A percentile compares a stretch with the other conserved stretches of the same genome.
Evolutionary conservation across 2,329 filamentous ascomycete species (phyloP).

Genomic region (Fusarium floridanum): DNA sequence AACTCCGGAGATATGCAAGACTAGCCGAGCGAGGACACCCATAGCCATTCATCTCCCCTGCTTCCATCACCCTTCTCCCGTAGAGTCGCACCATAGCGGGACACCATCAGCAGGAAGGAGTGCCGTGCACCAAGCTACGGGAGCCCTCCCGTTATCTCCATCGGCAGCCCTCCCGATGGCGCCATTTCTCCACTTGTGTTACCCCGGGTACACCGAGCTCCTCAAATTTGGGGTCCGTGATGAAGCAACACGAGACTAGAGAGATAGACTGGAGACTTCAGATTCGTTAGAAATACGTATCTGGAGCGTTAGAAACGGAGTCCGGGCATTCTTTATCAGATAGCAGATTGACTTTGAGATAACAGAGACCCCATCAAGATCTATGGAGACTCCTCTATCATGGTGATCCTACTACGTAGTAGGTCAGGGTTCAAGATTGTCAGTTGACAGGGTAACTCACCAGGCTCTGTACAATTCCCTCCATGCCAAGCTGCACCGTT

Average conservation of each 20-base stretch:
- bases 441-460: neutral
- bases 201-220: neutral
- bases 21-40: too few relatives aligned
- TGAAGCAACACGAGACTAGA: neutral
- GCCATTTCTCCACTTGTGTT: neutral
- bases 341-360: neutral
- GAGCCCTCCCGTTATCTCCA: constrained; percentile 3
- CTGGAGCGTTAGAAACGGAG: neutral
- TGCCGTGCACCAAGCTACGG: constrained; percentile 4
- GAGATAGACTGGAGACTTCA: neutral
- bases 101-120: neutral
- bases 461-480: neutral
- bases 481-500: neutral
- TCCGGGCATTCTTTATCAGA: neutral
- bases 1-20: neutral
- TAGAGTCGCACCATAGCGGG: neutral
- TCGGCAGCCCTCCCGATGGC: neutral
- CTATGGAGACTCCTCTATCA: neutral
- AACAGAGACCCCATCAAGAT: neutral
- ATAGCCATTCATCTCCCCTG: constrained; percentile 1
- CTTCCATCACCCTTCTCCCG: neutral
- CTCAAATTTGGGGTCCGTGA: neutral
- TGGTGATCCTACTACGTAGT: neutral
- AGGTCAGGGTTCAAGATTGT: neutral
- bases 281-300: neutral